A percentile compares a stretch with the other conserved stretches of the same genome.
Evolutionary conservation across 768 basidiomycete genomes (phyloP).

Genomic region (Sutorius australiensis): DNA sequence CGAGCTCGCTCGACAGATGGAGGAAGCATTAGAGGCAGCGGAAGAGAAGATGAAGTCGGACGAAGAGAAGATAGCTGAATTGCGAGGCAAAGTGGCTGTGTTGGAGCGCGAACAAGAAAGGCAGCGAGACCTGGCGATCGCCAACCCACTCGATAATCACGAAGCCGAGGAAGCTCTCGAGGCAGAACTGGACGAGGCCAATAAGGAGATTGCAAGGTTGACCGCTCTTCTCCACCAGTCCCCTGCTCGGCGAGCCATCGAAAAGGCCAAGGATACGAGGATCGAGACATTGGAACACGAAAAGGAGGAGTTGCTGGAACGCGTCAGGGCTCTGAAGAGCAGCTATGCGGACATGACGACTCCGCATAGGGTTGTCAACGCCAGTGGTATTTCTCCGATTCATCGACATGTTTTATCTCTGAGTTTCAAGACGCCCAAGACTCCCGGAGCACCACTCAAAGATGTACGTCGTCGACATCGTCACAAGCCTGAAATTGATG

Average conservation of each 20-base stretch:
- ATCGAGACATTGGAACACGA: constrained; percentile 75
- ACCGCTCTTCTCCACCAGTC: constrained; percentile 65
- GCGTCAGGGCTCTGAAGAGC: constrained; percentile 56
- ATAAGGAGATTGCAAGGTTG: constrained; percentile 70
- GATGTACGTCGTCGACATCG: constrained; percentile 50
- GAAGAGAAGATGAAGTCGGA: constrained; percentile 68
- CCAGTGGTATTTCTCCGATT: constrained; percentile 69
- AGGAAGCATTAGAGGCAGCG: constrained; percentile 70
- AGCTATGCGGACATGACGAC: constrained; percentile 52
- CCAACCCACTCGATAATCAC: constrained; percentile 34
- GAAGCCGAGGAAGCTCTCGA: constrained; percentile 65
- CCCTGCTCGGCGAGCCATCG: constrained; percentile 72
- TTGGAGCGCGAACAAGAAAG: constrained; percentile 58
- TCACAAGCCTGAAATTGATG: background rate
- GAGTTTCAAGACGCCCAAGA: constrained; percentile 66
- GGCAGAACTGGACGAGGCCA: constrained; percentile 70
- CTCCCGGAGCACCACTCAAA: constrained; percentile 72
- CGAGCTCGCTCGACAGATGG: constrained; percentile 63
- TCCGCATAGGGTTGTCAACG: constrained; percentile 52
- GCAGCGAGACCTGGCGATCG: constrained; percentile 23
- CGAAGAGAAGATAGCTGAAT: constrained; percentile 47
- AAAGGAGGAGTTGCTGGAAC: constrained; percentile 70
- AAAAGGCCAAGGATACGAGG: constrained; percentile 69
- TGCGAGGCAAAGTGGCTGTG: constrained; percentile 48
- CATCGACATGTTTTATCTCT: constrained; percentile 68